A percentile compares a stretch with the other conserved stretches of the same genome.
These are phyloP conservation scores for Sporothrix humicola DNA, from an alignment of 2,329 filamentous ascomycete genomes.

Conservation along the genomic window DNA sequence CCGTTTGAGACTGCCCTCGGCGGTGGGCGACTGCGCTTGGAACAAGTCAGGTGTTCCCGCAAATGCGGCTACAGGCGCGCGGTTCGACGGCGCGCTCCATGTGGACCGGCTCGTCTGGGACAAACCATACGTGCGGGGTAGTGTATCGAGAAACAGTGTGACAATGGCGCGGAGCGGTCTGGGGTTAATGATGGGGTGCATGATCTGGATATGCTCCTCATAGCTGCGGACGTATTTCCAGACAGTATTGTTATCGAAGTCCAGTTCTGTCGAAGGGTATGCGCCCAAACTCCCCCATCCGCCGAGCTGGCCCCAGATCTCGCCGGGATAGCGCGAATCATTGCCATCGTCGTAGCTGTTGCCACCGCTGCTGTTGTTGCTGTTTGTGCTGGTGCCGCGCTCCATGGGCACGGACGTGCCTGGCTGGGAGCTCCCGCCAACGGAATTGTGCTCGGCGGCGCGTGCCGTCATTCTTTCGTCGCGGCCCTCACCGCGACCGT, in stretches of 20 bases:
- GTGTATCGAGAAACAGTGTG: constrained; percentile 54
- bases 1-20: constrained; percentile 53
- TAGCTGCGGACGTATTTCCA: constrained; percentile 62
- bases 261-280: constrained; percentile 54
- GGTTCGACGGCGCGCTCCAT: neutral
- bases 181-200: constrained; percentile 67
- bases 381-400: constrained; percentile 41
- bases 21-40: neutral
- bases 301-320: constrained; percentile 66
- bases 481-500: constrained; percentile 77
- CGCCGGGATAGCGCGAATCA: constrained; percentile 45
- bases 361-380: constrained; percentile 42
- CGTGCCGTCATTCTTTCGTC: constrained; percentile 56
- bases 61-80: constrained; percentile 43
- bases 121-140: constrained; percentile 25
- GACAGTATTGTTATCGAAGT: constrained; percentile 59
- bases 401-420: constrained; percentile 16
- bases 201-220: constrained; percentile 66
- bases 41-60: constrained; percentile 33
- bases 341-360: constrained; percentile 1
- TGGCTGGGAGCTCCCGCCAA: constrained; percentile 21
- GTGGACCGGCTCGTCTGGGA: constrained; percentile 20
- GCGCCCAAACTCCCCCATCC: constrained; percentile 60
- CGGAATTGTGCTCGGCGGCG: constrained; percentile 44
- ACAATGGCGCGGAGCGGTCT: constrained; percentile 60